Evolutionary conservation across 768 basidiomycete species (phyloP), one percentile per base, ranked within the genome.

Genomic region (Amanita pseudoporphyria): DNA sequence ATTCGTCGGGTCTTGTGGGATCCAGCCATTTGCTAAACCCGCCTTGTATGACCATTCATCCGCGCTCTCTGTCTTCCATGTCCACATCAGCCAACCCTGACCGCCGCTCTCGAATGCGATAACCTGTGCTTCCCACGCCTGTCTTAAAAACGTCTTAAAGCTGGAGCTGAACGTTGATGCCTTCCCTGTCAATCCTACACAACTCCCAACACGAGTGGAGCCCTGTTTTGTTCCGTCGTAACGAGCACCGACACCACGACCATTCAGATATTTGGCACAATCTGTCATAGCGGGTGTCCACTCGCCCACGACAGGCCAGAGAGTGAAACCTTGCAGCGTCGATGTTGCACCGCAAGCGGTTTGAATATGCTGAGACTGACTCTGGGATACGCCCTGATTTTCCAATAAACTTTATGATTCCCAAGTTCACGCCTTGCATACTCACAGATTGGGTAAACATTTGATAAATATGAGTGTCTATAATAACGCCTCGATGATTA

Each of bases 41-140:
- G 84, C 81, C 54, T 86, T 77, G 69, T 95, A 95, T 0, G 84
- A 75, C 93, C 93, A 96, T 51, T 95, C 93, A 54, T 89, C 86
- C 2, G 87, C 83, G 53, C 67, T 67, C 64, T 91, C 88, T 0
- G 87, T 64, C 67, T 90, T 90, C 87, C 87, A 90, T 1, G 84
- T 79, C 87, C 87, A 88, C 62, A 82, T 78, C 19, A 87, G 63
- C 87, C 87, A 89, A 3, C 86, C 87, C 43, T 71, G 67, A 18
- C 70, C 81, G n/a, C 70, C 81, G 45, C 67, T 67, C 69, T 89
- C 87, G 52, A 73, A 89, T 3, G 87, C 71, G 45, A 74, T 80
- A 13, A 79, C 78, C 65, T 94, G 92, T 0, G 86, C 89, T 60
- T 92, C 90, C 83, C 83, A 95, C 62, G 72, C 79, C 61, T 87